Percentiles rank a stretch among this genome's conserved stretches.
phyloP scores from a whole-genome alignment of 2,329 filamentous ascomycete species.

The Lasiodiplodia sp. region DNA sequence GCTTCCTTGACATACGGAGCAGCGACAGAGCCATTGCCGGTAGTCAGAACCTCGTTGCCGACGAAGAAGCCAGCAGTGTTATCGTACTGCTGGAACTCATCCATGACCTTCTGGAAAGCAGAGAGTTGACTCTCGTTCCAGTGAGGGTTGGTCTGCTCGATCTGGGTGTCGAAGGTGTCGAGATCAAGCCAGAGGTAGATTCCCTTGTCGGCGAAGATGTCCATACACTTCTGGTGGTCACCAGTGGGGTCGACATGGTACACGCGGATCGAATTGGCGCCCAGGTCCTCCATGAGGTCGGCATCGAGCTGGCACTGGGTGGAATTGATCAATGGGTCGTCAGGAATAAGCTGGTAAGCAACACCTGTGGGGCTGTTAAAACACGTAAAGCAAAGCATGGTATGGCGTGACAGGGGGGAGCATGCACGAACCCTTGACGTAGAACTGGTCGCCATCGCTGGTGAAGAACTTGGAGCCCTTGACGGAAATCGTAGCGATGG shows the following conservation, averaged over 20 bases:
- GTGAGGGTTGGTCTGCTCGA: constrained; percentile 66
- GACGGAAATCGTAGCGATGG: constrained; percentile 63
- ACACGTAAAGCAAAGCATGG: neutral
- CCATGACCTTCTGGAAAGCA: constrained; percentile 74
- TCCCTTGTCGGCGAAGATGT: constrained; percentile 76
- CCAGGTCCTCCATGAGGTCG: constrained; percentile 77
- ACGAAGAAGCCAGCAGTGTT: constrained; percentile 87
- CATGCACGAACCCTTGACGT: constrained; percentile 72
- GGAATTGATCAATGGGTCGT: constrained; percentile 78
- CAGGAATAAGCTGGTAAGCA: constrained; percentile 57
- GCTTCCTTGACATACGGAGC: constrained; percentile 87
- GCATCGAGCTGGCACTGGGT: constrained; percentile 81
- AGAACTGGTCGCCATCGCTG: constrained; percentile 81
- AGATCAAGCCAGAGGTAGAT: constrained; percentile 88
- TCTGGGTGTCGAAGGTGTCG: constrained; percentile 73
- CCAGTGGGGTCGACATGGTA: constrained; percentile 81
- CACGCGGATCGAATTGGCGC: constrained; percentile 83
- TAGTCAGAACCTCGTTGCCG: constrained; percentile 83
- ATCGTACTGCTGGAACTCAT: constrained; percentile 77
- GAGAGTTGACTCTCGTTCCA: constrained; percentile 79
- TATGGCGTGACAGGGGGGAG: constrained; percentile 8
- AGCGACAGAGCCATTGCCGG: constrained; percentile 62
- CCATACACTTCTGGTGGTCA: constrained; percentile 83
- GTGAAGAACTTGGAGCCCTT: constrained; percentile 87
- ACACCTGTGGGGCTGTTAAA: neutral